Evolutionary conservation across 257 asterid species (phyloP).

Genomic region (Thymus mandschuricus): DNA sequence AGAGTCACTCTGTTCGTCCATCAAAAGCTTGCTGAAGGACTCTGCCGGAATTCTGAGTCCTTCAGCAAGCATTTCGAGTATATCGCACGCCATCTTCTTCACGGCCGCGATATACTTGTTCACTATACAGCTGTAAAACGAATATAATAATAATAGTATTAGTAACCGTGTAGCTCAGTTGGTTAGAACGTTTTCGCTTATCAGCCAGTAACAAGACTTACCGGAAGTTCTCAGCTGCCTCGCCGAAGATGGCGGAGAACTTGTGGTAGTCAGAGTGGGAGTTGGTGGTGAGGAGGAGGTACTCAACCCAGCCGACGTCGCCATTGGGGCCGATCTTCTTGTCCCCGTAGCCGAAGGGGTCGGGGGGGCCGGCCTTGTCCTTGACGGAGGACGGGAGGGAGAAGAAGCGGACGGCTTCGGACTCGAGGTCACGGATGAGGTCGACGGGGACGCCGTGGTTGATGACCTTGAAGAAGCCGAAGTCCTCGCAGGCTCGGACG

Average conservation of each 20-base stretch:
- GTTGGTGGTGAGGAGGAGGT: slow-evolving; percentile 61
- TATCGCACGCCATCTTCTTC: slow-evolving; percentile 65
- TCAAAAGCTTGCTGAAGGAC: slow-evolving; percentile 53
- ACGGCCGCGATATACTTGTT: slow-evolving; percentile 51
- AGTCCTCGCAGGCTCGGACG: slow-evolving; percentile 78
- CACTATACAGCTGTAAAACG: slow-evolving; percentile 41
- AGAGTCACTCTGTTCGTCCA: slow-evolving; percentile 77
- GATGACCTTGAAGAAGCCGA: slow-evolving; percentile 80
- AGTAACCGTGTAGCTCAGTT: neutral
- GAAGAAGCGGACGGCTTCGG: slow-evolving; percentile 64
- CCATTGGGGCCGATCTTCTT: slow-evolving; percentile 74
- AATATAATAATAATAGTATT: no score
- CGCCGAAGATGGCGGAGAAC: slow-evolving; percentile 61
- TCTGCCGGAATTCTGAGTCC: slow-evolving; percentile 46
- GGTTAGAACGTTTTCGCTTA: neutral
- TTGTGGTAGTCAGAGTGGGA: slow-evolving; percentile 46
- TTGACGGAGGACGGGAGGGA: slow-evolving; percentile 62
- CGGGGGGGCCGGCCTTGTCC: slow-evolving; percentile 62
- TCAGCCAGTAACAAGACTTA: slow-evolving; percentile 22
- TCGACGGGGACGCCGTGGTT: slow-evolving; percentile 68
- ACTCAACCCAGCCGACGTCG: slow-evolving; percentile 82
- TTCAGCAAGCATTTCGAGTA: slow-evolving; percentile 66
- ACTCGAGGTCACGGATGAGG: slow-evolving; percentile 54
- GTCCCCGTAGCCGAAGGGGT: slow-evolving; percentile 82
- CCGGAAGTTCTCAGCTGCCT: slow-evolving; percentile 62